Evolutionary conservation across 2,329 filamentous ascomycete genomes (phyloP), one percentile per base, ranked within the genome.

Genomic region (Diplocarpon mali): DNA sequence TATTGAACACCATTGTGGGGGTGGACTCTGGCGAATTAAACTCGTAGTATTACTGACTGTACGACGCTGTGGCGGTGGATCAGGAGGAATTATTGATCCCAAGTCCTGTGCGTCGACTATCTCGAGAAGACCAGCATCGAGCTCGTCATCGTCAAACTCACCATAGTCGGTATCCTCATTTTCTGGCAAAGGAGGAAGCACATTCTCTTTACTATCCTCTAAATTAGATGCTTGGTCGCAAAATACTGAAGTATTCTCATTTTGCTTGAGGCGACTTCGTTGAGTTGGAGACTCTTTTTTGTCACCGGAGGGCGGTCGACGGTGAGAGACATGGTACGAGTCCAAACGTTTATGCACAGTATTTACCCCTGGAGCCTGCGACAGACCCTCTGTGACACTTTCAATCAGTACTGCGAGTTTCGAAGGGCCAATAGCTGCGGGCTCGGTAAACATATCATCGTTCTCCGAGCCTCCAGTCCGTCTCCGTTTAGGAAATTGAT

Each of bases 401-500:
- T 85, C 74, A 15, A 89, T 66, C 42, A 89, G 64, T 13, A 78
- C 75, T 46, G 70, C 69, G 31, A 71, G 69, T 50, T 79, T 80
- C 2, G 72, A 74, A 3, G 66, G 66, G 27, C 72, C 70, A 45
- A 69, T 68, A 51, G 64, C 67, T 63, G 56, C 63, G 60, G 48
- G 50, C 60, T 62, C 46, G 58, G 53, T 54, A 30, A 59, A 58
- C 11, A 58, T 52, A 52, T 60, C 56, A 9, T 54, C 54, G 24
- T 68, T 69, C 40, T 78, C 74, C 11, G 38, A 31, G 16, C 46
- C 49, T 17, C 47, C 50, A 7, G 77, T 57, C 53, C 72, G 81
- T 53, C 80, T 72, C 51, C 80, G 71, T 62, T 89, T 89, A 1
- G 82, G 80, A 73, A 81, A 85, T 53, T 83, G 75, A 17, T 74